Percentiles rank a stretch among this genome's conserved stretches.
These are phyloP conservation scores for Cubamyces lactineus DNA, from an alignment of 768 basidiomycete genomes.

Conservation along the genomic window DNA sequence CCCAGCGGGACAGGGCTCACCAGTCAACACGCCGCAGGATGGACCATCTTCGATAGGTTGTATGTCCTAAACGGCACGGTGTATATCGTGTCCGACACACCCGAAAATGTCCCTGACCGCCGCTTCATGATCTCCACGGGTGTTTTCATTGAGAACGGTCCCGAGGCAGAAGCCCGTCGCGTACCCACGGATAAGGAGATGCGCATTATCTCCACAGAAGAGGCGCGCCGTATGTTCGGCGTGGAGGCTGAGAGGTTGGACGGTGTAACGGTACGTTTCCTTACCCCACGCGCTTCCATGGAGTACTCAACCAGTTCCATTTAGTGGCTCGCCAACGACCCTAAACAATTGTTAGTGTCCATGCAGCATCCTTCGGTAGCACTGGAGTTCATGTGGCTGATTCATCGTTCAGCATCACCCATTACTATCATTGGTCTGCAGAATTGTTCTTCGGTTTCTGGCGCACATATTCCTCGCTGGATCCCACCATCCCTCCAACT, in stretches of 20 bases:
- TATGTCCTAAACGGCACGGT: constrained; percentile 82
- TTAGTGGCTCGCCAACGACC: constrained; percentile 83
- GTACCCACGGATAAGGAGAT: constrained; percentile 81
- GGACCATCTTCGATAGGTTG: constrained; percentile 87
- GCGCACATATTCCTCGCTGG: constrained; percentile 86
- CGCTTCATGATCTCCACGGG: constrained; percentile 74
- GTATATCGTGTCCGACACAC: constrained; percentile 79
- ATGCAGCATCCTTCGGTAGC: too few species aligned
- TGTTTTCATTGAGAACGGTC: constrained; percentile 57
- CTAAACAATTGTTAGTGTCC: constrained; percentile 69
- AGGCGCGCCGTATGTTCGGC: constrained; percentile 74
- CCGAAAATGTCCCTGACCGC: constrained; percentile 64
- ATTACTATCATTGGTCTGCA: constrained; percentile 94
- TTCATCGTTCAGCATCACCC: constrained; percentile 62
- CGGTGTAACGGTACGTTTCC: constrained; percentile 64
- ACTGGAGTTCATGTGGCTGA: background rate
- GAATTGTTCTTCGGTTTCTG: constrained; percentile 93
- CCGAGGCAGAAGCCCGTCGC: constrained; percentile 56
- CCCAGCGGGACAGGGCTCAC: background rate
- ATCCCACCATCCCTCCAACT: constrained; percentile 62
- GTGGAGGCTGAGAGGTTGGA: constrained; percentile 72
- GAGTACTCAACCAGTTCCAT: background rate
- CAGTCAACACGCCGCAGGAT: constrained; percentile 53
- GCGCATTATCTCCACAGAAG: constrained; percentile 66
- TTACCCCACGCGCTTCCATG: too few species aligned